phyloP scores from a whole-genome alignment of 202 grass and related monocot species.

The Saccharum hybrid region DNA sequence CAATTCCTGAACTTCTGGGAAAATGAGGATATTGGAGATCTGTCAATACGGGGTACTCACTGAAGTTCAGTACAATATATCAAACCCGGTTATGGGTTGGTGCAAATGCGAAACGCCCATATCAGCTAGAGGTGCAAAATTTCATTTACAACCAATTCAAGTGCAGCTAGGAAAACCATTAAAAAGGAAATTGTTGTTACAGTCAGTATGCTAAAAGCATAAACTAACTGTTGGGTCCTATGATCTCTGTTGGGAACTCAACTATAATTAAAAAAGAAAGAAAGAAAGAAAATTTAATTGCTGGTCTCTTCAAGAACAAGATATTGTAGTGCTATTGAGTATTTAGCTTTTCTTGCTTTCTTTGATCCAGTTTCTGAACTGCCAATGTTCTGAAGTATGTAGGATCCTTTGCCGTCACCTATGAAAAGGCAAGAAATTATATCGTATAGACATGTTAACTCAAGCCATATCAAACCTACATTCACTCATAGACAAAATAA shows the following conservation, averaged over 20 bases:
- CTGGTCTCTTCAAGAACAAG: constrained; percentile 67
- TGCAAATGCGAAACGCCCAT: background rate
- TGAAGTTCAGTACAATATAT: background rate
- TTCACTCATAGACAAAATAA: constrained; percentile 33
- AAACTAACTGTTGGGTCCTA: background rate
- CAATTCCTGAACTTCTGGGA: background rate
- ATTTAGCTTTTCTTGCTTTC: constrained; percentile 67
- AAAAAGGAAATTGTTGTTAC: background rate
- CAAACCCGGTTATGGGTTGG: background rate
- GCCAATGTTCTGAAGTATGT: constrained; percentile 54
- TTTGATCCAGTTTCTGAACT: constrained; percentile 41
- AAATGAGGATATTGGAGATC: background rate
- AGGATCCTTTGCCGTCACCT: constrained; percentile 62
- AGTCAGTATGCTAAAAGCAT: background rate
- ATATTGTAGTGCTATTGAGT: constrained; percentile 76
- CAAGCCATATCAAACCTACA: constrained; percentile 25
- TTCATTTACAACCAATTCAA: constrained; percentile 23
- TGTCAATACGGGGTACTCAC: background rate
- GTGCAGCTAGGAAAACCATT: background rate
- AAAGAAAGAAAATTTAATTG: constrained; percentile 26
- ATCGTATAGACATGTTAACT: constrained; percentile 25
- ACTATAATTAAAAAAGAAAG: background rate
- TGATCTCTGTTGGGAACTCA: background rate
- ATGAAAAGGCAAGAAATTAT: constrained; percentile 30
- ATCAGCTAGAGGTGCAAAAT: constrained; percentile 1